Conservation (phyloP, 257 asterid species). For the Gentiana straminea region DNA sequence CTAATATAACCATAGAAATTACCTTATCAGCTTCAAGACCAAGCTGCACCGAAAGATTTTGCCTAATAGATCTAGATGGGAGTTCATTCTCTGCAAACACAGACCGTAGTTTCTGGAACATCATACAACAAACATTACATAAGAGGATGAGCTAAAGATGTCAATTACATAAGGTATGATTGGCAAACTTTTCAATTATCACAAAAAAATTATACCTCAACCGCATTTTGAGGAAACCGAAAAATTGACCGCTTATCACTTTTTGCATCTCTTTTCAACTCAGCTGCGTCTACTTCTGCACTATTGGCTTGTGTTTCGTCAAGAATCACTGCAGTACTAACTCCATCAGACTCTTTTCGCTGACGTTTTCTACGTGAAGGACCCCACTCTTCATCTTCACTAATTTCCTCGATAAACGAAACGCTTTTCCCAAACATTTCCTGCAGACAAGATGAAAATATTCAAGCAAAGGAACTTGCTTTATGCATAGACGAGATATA, state of each 20-base stretch:
- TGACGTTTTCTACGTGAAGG: slow-evolving; percentile 56
- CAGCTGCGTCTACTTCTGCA: slow-evolving; percentile 26
- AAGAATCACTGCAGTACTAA: slow-evolving; percentile 41
- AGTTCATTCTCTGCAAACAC: slow-evolving; percentile 90
- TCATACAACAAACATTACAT: slow-evolving; percentile 14
- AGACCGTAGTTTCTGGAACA: slow-evolving; percentile 72
- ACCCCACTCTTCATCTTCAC: slow-evolving; percentile 99
- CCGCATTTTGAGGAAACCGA: slow-evolving; percentile 66
- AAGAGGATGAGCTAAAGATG: slow-evolving; percentile 15
- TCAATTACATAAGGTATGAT: background rate
- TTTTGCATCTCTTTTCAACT: slow-evolving; percentile 17
- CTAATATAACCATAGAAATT: slow-evolving; percentile 9
- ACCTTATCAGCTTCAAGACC: slow-evolving; percentile 87
- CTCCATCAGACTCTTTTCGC: slow-evolving; percentile 66
- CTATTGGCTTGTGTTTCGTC: slow-evolving; percentile 34
- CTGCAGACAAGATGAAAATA: slow-evolving; percentile 26
- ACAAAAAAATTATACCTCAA: slow-evolving; percentile 45
- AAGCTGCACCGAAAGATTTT: slow-evolving; percentile 59
- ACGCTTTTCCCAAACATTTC: slow-evolving; percentile 87
- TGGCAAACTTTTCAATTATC: background rate
- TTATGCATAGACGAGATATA: background rate
- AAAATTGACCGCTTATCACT: slow-evolving; percentile 44
- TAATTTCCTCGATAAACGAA: slow-evolving; percentile 46
- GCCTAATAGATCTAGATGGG: slow-evolving; percentile 65
- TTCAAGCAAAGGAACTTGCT: slow-evolving; percentile 4